A percentile compares a stretch with the other conserved stretches of the same genome.
Conservation (phyloP, 2,329 filamentous ascomycete species). For the Fonsecaea nubica region DNA sequence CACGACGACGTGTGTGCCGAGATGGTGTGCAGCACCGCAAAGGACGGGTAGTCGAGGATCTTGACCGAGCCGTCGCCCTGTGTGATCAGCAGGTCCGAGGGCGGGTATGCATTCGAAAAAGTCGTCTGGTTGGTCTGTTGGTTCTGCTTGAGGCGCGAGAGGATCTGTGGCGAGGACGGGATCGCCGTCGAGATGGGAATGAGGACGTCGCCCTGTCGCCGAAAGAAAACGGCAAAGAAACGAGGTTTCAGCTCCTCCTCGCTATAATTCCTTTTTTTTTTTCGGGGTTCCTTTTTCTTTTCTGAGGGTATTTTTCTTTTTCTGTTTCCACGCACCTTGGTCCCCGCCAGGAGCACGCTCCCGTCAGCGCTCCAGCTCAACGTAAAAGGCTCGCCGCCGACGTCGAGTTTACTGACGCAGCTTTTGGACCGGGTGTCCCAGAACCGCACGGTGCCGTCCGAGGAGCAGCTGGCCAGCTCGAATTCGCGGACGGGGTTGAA, state of each 20-base stretch:
- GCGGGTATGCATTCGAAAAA: constrained; percentile 54
- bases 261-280: neutral
- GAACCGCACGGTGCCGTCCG: constrained; percentile 57
- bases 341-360: constrained; percentile 54
- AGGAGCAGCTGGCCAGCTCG: constrained; percentile 57
- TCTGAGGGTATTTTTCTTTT: too few relatives aligned
- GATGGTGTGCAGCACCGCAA: constrained; percentile 53
- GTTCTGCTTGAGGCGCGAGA: constrained; percentile 52
- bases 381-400: constrained; percentile 59
- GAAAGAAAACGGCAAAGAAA: neutral
- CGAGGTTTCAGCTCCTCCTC: too few relatives aligned
- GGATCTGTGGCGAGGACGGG: constrained; percentile 48
- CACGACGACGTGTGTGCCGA: constrained; percentile 58
- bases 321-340: constrained; percentile 48
- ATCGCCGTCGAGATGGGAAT: constrained; percentile 54
- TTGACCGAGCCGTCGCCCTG: constrained; percentile 58
- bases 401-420: constrained; percentile 55
- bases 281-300: neutral
- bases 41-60: constrained; percentile 56
- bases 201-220: constrained; percentile 53
- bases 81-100: constrained; percentile 59
- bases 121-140: constrained; percentile 57
- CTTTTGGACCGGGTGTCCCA: constrained; percentile 59
- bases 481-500: constrained; percentile 59
- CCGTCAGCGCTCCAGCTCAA: constrained; percentile 58